These are phyloP conservation scores for Saccharomycopsis sp. DNA, from an alignment of 805 yeast species.

Conservation along the genomic window DNA sequence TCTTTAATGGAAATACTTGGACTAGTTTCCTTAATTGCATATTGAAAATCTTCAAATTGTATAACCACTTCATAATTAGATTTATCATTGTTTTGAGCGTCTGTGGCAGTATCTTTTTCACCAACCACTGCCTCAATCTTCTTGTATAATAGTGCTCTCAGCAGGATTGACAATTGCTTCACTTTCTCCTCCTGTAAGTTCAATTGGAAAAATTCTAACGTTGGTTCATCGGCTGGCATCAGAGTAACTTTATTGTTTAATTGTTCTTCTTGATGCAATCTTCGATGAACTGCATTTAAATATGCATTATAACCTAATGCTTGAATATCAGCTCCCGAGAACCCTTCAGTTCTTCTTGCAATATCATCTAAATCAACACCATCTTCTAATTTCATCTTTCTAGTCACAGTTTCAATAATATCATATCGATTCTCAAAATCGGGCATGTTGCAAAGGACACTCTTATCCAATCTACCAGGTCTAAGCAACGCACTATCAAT, in stretches of 20 bases:
- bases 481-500: constrained; percentile 91
- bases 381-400: constrained; percentile 49
- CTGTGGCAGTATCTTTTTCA: constrained; percentile 11
- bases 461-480: constrained; percentile 94
- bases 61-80: constrained; percentile 41
- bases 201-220: constrained; percentile 36
- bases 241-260: constrained; percentile 23
- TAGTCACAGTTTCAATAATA: constrained; percentile 52
- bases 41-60: constrained; percentile 45
- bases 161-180: constrained; percentile 32
- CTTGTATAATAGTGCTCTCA: constrained; percentile 34
- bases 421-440: constrained; percentile 60
- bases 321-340: constrained; percentile 92
- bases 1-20: constrained; percentile 84
- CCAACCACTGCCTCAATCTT: constrained; percentile 37
- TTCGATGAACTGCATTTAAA: constrained; percentile 73
- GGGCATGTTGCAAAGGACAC: constrained; percentile 88
- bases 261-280: constrained; percentile 40
- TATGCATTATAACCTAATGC: constrained; percentile 90
- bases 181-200: constrained; percentile 17
- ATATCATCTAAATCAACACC: constrained; percentile 44
- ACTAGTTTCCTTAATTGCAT: constrained; percentile 68
- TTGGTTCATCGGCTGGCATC: constrained; percentile 20
- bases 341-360: constrained; percentile 63
- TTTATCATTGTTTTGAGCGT: constrained; percentile 14